These are phyloP conservation scores for Candida hungchunana DNA, from an alignment of 805 yeast species.

Conservation along the genomic window DNA sequence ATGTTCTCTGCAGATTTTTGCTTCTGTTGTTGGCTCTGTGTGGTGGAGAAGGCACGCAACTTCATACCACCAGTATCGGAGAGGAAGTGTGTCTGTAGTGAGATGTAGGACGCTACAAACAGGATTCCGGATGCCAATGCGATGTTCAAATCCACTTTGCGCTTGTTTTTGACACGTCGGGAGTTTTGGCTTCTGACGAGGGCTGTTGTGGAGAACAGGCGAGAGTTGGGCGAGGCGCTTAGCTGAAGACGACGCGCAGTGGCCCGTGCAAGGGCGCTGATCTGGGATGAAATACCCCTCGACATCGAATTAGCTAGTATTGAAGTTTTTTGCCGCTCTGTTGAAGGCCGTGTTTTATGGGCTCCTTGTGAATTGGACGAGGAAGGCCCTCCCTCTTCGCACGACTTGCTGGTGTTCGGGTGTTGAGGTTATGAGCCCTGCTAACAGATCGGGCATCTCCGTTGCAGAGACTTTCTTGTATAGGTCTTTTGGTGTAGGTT, in stretches of 20 bases:
- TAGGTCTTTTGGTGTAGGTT: too few species aligned
- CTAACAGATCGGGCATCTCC: too few species aligned
- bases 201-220: slow-evolving; percentile 10
- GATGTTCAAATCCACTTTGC: slow-evolving; percentile 20
- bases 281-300: slow-evolving; percentile 6
- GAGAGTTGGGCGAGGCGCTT: slow-evolving; percentile 1
- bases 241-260: slow-evolving; percentile 7
- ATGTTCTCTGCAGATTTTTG: slow-evolving; percentile 47
- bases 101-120: slow-evolving; percentile 26
- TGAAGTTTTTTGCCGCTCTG: too few species aligned
- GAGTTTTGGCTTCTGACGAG: slow-evolving; percentile 1
- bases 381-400: too few species aligned
- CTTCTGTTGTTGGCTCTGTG: slow-evolving; percentile 19
- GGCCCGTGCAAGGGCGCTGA: slow-evolving; percentile 9
- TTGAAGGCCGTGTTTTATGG: too few species aligned
- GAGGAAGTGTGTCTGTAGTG: slow-evolving; percentile 23
- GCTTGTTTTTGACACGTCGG: slow-evolving; percentile 6
- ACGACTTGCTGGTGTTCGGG: too few species aligned
- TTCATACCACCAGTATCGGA: slow-evolving; percentile 22
- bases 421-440: too few species aligned
- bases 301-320: slow-evolving; percentile 6
- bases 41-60: slow-evolving; percentile 21
- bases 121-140: slow-evolving; percentile 28
- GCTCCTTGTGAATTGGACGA: too few species aligned
- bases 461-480: too few species aligned